Evolutionary conservation across 148 eudicot species (phyloP).

Genomic region (Nyssa sinensis): DNA sequence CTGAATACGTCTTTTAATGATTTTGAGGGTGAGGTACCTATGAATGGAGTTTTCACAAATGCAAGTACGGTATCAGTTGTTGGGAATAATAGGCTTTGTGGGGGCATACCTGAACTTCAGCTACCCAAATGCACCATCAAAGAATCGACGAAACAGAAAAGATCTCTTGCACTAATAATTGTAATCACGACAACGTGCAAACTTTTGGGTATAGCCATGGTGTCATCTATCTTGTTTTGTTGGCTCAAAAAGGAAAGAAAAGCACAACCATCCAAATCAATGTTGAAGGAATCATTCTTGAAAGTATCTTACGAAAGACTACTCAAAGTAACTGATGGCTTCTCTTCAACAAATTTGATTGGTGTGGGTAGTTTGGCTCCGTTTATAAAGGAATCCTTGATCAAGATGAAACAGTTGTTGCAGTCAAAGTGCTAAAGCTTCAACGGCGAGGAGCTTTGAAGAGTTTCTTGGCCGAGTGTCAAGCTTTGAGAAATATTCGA

Average conservation of each 20-base stretch:
- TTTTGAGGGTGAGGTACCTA: slow-evolving; percentile 40
- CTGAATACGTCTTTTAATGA: slow-evolving; percentile 33
- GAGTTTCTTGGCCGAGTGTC: slow-evolving; percentile 23
- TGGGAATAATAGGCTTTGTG: slow-evolving; percentile 38
- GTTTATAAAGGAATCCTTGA: slow-evolving; percentile 27
- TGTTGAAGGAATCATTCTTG: neutral
- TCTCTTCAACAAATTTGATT: slow-evolving; percentile 21
- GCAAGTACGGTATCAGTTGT: slow-evolving; percentile 20
- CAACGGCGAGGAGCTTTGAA: slow-evolving; percentile 23
- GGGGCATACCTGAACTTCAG: slow-evolving; percentile 31
- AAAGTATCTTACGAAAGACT: slow-evolving; percentile 25
- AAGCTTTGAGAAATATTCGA: slow-evolving; percentile 10
- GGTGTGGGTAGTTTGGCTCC: slow-evolving; percentile 29
- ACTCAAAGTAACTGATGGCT: slow-evolving; percentile 21
- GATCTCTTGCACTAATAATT: neutral
- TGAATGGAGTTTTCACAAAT: slow-evolving; percentile 35
- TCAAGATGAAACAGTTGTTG: neutral
- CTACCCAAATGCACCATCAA: slow-evolving; percentile 28
- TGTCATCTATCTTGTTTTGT: slow-evolving; percentile 4
- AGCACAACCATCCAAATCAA: neutral
- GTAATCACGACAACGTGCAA: neutral
- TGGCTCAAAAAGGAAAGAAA: neutral
- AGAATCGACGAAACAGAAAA: neutral
- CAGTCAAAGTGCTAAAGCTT: slow-evolving; percentile 33
- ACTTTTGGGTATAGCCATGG: neutral